Percentiles rank a stretch among this genome's conserved stretches.
phyloP scores from a whole-genome alignment of 1,284 basidiomycete genomes.

The Irpex sp. region DNA sequence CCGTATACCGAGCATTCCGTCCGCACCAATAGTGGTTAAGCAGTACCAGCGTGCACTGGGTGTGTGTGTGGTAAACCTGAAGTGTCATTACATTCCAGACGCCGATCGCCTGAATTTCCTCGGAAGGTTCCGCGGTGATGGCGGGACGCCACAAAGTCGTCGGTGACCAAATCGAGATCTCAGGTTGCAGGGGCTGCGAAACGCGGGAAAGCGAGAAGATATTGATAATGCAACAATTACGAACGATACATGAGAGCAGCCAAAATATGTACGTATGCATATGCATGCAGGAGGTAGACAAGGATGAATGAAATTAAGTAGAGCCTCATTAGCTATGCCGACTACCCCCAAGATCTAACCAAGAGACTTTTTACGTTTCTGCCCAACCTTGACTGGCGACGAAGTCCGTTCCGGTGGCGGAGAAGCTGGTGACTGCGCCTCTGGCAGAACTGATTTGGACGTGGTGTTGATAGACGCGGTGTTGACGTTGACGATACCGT shows the following conservation, averaged over 20 bases:
- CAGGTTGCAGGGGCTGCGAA: too few relatives aligned
- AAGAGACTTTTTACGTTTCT: conserved; percentile 15
- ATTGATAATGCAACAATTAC: not conserved
- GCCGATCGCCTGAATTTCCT: not conserved
- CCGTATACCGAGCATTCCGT: not conserved
- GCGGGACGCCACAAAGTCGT: not conserved
- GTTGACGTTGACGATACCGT: not conserved
- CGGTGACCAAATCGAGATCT: not conserved
- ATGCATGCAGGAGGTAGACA: not conserved
- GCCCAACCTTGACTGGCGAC: conserved; percentile 11
- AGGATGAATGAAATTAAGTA: not conserved
- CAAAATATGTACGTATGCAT: not conserved
- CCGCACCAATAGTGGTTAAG: not conserved
- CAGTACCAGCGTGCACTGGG: not conserved
- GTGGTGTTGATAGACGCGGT: not conserved
- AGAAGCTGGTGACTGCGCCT: not conserved
- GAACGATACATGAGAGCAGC: not conserved
- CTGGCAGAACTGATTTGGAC: not conserved
- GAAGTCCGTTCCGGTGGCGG: not conserved
- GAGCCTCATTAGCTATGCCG: too few relatives aligned
- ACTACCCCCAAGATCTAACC: conserved; percentile 1
- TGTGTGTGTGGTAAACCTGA: not conserved
- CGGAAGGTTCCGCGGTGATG: not conserved
- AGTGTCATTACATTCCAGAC: not conserved
- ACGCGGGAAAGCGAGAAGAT: not conserved